Evolutionary conservation across 805 yeast species (phyloP), one percentile per base, ranked within the genome.

Genomic region (Hanseniaspora thailandica): DNA sequence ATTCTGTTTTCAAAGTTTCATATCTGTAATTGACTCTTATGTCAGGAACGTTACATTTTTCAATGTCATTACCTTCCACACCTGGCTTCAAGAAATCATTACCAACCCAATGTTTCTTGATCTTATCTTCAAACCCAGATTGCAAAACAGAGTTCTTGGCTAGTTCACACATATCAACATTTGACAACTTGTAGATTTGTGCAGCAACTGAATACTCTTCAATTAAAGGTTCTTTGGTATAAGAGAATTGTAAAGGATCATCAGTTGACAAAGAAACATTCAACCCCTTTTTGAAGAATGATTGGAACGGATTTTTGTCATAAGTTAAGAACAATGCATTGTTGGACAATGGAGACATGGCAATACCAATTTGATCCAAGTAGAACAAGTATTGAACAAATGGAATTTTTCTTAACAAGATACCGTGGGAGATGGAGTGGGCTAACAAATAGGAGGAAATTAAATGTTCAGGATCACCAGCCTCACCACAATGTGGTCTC

Each of bases 181-280:
- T 81, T 0, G 95, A 86, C 40, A 93, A 74, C 65, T 93, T 88
- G 74, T 89, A 93, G 60, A 93, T 93, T 68, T 93, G 97, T 0
- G 97, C 97, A 6, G 98, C 98, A 30, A 93, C 97, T 2, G 96
- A 86, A 66, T 89, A 93, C 68, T 93, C 98, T 67, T 93, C 98
- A 60, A 93, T 93, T 62, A 93, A 75, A 15, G 99, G 97, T 64
- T 93, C 99, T 63, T 94, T 81, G 31, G 99, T 93, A 70, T 88
- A 93, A 0, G 97, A 85, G 65, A 93, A 93, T 69, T 94, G 99
- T 49, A 93, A 74, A 6, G 99, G 99, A 71, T 93, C 99, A 69
- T 93, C 99, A 0, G 97, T 88, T 0, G 97, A 89, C 53, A 93
- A 71, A 0, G 97, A 87, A 38, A 93, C 96, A 62, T 90, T 90